These are phyloP conservation scores for Candida incommunis DNA, from an alignment of 805 yeast genomes.

Conservation along the genomic window DNA sequence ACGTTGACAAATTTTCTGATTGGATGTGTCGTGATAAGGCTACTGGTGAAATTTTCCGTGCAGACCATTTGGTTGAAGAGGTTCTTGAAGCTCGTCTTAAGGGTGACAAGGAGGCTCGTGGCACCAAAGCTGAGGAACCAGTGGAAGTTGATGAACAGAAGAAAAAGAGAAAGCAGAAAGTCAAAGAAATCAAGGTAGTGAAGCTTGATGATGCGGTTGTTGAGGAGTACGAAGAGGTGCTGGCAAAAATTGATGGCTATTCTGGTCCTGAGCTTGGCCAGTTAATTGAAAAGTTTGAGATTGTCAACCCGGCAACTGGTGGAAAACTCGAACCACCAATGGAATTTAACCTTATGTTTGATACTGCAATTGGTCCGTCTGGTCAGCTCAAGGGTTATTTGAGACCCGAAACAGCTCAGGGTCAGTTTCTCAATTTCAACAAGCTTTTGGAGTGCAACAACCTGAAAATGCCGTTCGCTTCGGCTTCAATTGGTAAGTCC, in stretches of 20 bases:
- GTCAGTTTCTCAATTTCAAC: constrained; percentile 91
- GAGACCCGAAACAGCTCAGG: constrained; percentile 99
- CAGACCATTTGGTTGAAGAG: constrained; percentile 96
- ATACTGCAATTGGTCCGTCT: constrained; percentile 97
- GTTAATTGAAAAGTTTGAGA: constrained; percentile 66
- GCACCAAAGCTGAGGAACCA: constrained; percentile 42
- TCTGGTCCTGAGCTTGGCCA: constrained; percentile 89
- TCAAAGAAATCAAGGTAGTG: constrained; percentile 81
- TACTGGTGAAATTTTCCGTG: constrained; percentile 97
- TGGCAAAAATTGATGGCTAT: constrained; percentile 86
- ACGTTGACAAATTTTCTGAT: constrained; percentile 96
- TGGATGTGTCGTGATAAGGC: constrained; percentile 97
- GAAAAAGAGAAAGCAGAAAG: constrained; percentile 90
- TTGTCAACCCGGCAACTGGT: constrained; percentile 84
- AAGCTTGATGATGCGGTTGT: constrained; percentile 73
- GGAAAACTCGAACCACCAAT: constrained; percentile 77
- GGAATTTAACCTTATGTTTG: constrained; percentile 97
- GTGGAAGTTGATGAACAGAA: constrained; percentile 65
- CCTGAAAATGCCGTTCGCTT: constrained; percentile 97
- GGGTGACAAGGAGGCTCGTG: constrained; percentile 96
- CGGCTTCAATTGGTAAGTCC: constrained; percentile 96
- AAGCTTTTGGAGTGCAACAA: constrained; percentile 91
- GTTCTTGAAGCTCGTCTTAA: constrained; percentile 91
- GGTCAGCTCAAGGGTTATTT: constrained; percentile 90
- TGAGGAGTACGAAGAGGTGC: constrained; percentile 67